These are phyloP conservation scores for Zymoseptoria crescenta DNA, from an alignment of 2,329 filamentous ascomycete species.

Conservation along the genomic window DNA sequence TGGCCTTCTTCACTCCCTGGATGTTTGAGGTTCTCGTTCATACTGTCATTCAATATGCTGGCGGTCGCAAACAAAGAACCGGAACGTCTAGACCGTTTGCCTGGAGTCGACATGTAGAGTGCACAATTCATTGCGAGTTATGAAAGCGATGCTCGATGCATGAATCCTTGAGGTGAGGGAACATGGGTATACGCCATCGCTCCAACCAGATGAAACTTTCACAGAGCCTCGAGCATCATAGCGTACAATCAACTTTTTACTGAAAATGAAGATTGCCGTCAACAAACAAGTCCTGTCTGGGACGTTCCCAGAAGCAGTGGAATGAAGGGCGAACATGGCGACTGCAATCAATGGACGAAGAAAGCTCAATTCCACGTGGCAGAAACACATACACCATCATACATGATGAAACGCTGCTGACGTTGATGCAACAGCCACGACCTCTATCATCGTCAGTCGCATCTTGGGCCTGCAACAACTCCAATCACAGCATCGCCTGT, in stretches of 20 bases:
- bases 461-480: background rate
- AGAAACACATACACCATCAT: too few species aligned
- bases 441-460: background rate
- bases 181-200: background rate
- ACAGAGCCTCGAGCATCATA: background rate
- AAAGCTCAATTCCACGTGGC: too few species aligned
- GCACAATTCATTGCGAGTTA: background rate
- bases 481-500: background rate
- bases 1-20: background rate
- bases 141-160: background rate
- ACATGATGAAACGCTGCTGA: too few species aligned
- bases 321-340: too few species aligned
- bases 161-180: background rate
- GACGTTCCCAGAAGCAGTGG: too few species aligned
- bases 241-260: too few species aligned
- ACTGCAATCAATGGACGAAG: too few species aligned
- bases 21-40: background rate
- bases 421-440: too few species aligned
- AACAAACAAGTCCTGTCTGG: too few species aligned
- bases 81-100: background rate
- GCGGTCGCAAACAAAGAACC: background rate
- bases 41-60: background rate
- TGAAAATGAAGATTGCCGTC: too few species aligned
- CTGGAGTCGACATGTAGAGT: background rate
- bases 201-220: background rate